These are phyloP conservation scores for Botrytis squamosa DNA, from an alignment of 2,329 filamentous ascomycete genomes.

Conservation along the genomic window DNA sequence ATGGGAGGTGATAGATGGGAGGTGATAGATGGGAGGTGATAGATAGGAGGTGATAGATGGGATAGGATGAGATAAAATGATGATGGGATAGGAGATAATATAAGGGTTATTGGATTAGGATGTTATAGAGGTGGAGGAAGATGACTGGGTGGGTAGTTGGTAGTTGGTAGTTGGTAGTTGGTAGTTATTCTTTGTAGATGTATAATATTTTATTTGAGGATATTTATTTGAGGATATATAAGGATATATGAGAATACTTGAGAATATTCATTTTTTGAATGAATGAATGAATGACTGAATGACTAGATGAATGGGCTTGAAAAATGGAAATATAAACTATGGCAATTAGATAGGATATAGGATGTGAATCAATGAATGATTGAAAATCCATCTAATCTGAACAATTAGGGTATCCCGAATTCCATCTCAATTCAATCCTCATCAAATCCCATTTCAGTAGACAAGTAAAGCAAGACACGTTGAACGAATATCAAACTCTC, in stretches of 20 bases:
- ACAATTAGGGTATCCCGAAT: not conserved
- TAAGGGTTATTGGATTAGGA: not conserved
- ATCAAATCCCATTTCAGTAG: not conserved
- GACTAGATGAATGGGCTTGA: not conserved
- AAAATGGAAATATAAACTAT: not conserved
- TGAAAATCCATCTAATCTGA: not conserved
- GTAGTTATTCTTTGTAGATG: not conserved
- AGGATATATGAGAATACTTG: too few relatives aligned
- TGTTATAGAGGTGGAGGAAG: not conserved
- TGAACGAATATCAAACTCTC: not conserved
- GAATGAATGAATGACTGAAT: not conserved
- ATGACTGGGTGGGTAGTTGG: not conserved
- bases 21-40: too few relatives aligned
- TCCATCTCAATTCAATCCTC: too few relatives aligned
- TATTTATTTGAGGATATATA: too few relatives aligned
- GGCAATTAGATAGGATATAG: not conserved
- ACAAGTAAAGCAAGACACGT: not conserved
- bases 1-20: not conserved
- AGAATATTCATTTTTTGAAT: not conserved
- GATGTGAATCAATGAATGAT: not conserved
- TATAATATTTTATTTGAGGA: not conserved
- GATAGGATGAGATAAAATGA: too few relatives aligned
- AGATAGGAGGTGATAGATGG: not conserved
- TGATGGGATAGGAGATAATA: not conserved
- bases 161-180: not conserved